These are phyloP conservation scores for Trametes polyzona DNA, from an alignment of 1,284 basidiomycete genomes.

Conservation along the genomic window DNA sequence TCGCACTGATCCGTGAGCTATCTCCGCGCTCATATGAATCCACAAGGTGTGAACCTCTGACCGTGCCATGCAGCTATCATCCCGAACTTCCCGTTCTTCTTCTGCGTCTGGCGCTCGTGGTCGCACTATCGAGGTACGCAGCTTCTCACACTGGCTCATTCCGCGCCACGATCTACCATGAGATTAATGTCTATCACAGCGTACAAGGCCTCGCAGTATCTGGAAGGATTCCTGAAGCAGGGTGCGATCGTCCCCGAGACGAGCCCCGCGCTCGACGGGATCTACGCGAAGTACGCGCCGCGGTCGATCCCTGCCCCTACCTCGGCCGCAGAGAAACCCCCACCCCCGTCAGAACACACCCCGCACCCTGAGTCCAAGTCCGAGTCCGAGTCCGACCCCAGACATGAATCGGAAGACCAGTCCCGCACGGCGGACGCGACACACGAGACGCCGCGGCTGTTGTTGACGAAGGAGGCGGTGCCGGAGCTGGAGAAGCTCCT, in stretches of 20 bases:
- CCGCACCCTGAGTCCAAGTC: slow-evolving; percentile 12
- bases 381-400: no score
- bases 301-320: slow-evolving; percentile 4
- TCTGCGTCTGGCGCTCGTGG: slow-evolving; percentile 83
- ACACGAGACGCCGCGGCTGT: slow-evolving; percentile 28
- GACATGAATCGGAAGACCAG: neutral
- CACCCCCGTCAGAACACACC: slow-evolving; percentile 16
- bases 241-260: slow-evolving; percentile 59
- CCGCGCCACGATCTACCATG: neutral
- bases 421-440: neutral
- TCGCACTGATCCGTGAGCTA: slow-evolving; percentile 72
- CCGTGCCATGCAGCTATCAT: slow-evolving; percentile 68
- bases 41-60: no score
- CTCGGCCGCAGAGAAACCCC: neutral
- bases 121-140: slow-evolving; percentile 73
- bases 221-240: slow-evolving; percentile 59
- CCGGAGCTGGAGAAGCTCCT: slow-evolving; percentile 53
- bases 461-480: slow-evolving; percentile 60
- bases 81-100: slow-evolving; percentile 84
- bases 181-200: slow-evolving; percentile 44
- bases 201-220: slow-evolving; percentile 72
- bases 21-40: neutral
- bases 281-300: slow-evolving; percentile 52
- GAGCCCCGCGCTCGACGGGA: slow-evolving; percentile 54
- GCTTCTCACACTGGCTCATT: neutral